Evolutionary conservation across 106 monocot species (phyloP), one percentile per base, ranked within the genome.

Genomic region (Dendrobium catenatum): DNA sequence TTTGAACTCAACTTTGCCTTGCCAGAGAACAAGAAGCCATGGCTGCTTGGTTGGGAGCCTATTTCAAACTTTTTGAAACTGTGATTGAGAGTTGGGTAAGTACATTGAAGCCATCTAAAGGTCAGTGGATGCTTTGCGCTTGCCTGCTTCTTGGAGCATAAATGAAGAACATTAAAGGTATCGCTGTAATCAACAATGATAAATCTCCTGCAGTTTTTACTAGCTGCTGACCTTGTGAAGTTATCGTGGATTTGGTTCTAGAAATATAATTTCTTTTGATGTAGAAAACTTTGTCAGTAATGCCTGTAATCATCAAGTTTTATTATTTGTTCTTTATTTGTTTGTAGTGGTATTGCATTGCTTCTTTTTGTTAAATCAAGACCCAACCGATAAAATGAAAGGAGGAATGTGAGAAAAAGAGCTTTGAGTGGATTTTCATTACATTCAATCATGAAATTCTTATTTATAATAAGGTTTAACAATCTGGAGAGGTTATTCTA

Each of bases 1-100:
- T 98, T 98, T 33, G 94, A 94, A 87, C 89, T 98, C 31, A 98
- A 98, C 80, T 92, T 94, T 66, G 82, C 94, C 26, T 54, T 88
- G 66, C 97, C 94, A 9, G 78, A 81, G n/a, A 90, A 80, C 47
- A 98, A 89, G 84, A 94, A 86, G 75, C 89, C 96, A 24, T 97
- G 96, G 96, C 86, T 94, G 43, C 79, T 92, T 11, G 94, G 88
- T 10, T 98, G 94, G 97, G 88, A 89, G 42, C 94, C 92, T 2
- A 91, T 94, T 73, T 88, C 92, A 20, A 94, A 94, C 85, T 67
- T 93, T 64, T 78, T 98, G 42, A 18, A 86, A 55, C 75, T 93
- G 18, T 95, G 58, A 88, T 43, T 22, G 64, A 13, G 1, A 51
- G 51, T 10, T 51, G 51, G 51, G 13, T 13, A 13, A 51, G 46